These are phyloP conservation scores for Cercospora citrullina DNA, from an alignment of 2,329 filamentous ascomycete genomes.

Conservation along the genomic window DNA sequence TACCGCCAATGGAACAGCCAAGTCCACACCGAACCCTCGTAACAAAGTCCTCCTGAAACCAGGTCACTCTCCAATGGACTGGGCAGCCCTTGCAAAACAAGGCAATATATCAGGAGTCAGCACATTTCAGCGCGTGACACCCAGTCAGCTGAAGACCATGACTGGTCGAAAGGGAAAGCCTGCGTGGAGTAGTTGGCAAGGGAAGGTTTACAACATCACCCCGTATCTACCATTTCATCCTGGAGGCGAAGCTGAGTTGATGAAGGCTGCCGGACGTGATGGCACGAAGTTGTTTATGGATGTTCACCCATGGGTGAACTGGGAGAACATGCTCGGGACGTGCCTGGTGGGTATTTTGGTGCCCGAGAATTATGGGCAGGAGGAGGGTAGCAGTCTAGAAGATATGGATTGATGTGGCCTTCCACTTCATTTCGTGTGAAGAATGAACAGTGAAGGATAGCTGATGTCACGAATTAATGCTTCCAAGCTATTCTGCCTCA, in stretches of 20 bases:
- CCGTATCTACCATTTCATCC: constrained; percentile 91
- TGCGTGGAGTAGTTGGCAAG: constrained; percentile 86
- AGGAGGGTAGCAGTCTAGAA: constrained; percentile 46
- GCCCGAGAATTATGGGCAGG: constrained; percentile 51
- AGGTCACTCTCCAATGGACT: constrained; percentile 92
- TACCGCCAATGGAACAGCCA: constrained; percentile 35
- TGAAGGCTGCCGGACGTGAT: constrained; percentile 75
- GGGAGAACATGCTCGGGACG: constrained; percentile 64
- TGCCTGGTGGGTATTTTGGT: constrained; percentile 64
- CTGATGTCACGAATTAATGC: background rate
- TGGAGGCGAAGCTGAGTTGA: constrained; percentile 77
- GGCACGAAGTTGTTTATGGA: constrained; percentile 63
- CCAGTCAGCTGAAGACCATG: constrained; percentile 72
- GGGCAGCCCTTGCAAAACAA: constrained; percentile 76
- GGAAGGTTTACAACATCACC: constrained; percentile 90
- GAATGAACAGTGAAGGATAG: background rate
- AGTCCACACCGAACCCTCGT: constrained; percentile 46
- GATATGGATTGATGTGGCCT: constrained; percentile 58
- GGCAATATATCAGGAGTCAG: constrained; percentile 50
- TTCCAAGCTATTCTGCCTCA: background rate
- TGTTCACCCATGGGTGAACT: constrained; percentile 67
- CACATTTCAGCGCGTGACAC: constrained; percentile 71
- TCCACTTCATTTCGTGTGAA: background rate
- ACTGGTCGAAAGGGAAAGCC: constrained; percentile 79
- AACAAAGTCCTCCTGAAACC: constrained; percentile 79